A percentile compares a stretch with the other conserved stretches of the same genome.
phyloP scores from a whole-genome alignment of 2,329 filamentous ascomycete genomes.

The Pseudogymnoascus sp. region DNA sequence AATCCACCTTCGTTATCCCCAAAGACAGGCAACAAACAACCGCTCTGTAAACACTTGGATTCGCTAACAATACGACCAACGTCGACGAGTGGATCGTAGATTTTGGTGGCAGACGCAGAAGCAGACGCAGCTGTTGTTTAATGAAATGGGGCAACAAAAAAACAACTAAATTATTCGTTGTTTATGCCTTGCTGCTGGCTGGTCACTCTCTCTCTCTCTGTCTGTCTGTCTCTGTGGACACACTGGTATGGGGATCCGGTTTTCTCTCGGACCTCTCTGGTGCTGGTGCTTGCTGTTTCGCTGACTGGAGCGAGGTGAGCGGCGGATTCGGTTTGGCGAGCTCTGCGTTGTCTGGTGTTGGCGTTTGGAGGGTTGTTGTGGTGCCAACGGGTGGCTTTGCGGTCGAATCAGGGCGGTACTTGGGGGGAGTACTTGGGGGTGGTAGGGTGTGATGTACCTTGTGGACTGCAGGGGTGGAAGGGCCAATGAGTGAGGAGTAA shows the following conservation, averaged over 20 bases:
- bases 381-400: not conserved
- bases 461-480: not conserved
- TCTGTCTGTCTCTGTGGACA: too few relatives aligned
- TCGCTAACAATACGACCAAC: not conserved
- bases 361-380: not conserved
- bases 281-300: not conserved
- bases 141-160: not conserved
- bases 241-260: too few relatives aligned
- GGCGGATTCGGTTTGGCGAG: not conserved
- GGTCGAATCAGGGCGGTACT: not conserved
- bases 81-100: not conserved
- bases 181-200: not conserved
- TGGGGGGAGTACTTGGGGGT: not conserved
- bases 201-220: too few relatives aligned
- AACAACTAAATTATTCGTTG: not conserved
- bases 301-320: not conserved
- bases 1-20: not conserved
- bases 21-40: not conserved
- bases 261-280: too few relatives aligned
- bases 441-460: not conserved
- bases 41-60: not conserved
- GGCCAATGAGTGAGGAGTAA: not conserved
- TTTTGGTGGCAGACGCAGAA: not conserved
- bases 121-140: not conserved
- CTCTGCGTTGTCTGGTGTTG: not conserved